Percentiles rank a stretch among this genome's conserved stretches.
Evolutionary conservation across 2,329 filamentous ascomycete genomes (phyloP).

Genomic region (Chaetomium globosum): DNA sequence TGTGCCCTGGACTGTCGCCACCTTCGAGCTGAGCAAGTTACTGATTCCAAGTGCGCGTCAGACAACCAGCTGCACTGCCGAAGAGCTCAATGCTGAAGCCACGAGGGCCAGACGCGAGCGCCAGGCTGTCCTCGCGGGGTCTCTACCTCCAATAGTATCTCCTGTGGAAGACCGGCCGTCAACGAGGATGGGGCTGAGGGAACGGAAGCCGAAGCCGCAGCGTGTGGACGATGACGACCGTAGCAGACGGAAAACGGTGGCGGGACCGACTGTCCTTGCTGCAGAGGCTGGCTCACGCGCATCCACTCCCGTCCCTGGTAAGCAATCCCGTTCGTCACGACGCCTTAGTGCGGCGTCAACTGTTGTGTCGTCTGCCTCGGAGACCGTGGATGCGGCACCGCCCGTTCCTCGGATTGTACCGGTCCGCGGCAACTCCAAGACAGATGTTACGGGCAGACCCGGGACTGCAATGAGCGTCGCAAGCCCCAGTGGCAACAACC

Average conservation of each 20-base stretch:
- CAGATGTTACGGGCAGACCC: conserved; percentile 49
- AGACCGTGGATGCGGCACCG: conserved; percentile 34
- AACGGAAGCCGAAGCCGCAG: conserved; percentile 63
- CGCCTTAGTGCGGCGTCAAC: conserved; percentile 55
- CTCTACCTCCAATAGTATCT: conserved; percentile 23
- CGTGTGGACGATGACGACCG: conserved; percentile 52
- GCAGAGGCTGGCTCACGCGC: conserved; percentile 43
- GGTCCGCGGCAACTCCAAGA: conserved; percentile 38
- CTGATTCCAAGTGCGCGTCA: conserved; percentile 77
- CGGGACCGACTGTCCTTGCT: conserved; percentile 52
- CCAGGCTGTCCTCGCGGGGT: conserved; percentile 52
- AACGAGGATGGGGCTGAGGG: conserved; percentile 72
- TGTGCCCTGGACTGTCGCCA: conserved; percentile 82
- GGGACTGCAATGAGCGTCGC: conserved; percentile 49
- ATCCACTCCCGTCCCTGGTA: conserved; percentile 37
- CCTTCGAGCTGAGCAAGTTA: conserved; percentile 78
- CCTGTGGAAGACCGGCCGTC: conserved; percentile 46
- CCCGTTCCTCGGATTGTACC: conserved; percentile 28
- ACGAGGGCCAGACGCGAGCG: conserved; percentile 66
- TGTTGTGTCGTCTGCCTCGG: conserved; percentile 38
- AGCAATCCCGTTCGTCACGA: conserved; percentile 44
- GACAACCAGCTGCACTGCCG: conserved; percentile 72
- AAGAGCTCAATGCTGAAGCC: conserved; percentile 75
- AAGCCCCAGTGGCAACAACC: conserved; percentile 43
- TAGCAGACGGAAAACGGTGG: conserved; percentile 65